Percentiles rank a stretch among this genome's conserved stretches.
These are phyloP conservation scores for Globisporangium nagaii DNA, from an alignment of 352 stramenopile species.

Conservation along the genomic window DNA sequence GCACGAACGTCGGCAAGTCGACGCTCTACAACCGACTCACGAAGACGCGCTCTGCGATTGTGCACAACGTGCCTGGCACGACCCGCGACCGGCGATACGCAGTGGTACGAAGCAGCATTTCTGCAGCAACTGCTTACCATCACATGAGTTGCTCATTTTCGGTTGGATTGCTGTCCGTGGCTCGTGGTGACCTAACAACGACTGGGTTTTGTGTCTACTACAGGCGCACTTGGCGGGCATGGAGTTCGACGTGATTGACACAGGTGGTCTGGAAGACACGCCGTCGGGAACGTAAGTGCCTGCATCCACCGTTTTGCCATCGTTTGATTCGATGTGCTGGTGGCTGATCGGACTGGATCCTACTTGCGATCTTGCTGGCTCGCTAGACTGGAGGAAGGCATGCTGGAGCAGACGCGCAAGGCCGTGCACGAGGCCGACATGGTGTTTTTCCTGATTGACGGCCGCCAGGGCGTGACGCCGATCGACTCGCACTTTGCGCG, in stretches of 20 bases:
- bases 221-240: slow-evolving; percentile 53
- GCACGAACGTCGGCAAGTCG: slow-evolving; percentile 83
- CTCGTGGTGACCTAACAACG: too few species aligned
- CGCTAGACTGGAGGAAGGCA: slow-evolving; percentile 59
- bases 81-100: slow-evolving; percentile 76
- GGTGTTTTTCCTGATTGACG: slow-evolving; percentile 78
- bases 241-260: slow-evolving; percentile 83
- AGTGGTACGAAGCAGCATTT: slow-evolving; percentile 13
- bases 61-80: slow-evolving; percentile 80
- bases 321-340: neutral
- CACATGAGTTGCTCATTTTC: too few species aligned
- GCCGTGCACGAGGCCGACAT: slow-evolving; percentile 76
- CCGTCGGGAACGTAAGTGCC: slow-evolving; percentile 42
- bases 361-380: too few species aligned
- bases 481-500: slow-evolving; percentile 78
- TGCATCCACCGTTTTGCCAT: too few species aligned
- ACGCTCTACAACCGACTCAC: slow-evolving; percentile 84
- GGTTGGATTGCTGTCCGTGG: too few species aligned
- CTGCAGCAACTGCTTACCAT: neutral
- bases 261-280: slow-evolving; percentile 68
- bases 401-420: slow-evolving; percentile 70
- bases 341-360: too few species aligned
- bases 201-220: neutral
- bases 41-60: slow-evolving; percentile 67
- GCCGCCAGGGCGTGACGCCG: slow-evolving; percentile 67